phyloP scores from a whole-genome alignment of 2,329 filamentous ascomycete genomes.

The Aspergillus candidus region DNA sequence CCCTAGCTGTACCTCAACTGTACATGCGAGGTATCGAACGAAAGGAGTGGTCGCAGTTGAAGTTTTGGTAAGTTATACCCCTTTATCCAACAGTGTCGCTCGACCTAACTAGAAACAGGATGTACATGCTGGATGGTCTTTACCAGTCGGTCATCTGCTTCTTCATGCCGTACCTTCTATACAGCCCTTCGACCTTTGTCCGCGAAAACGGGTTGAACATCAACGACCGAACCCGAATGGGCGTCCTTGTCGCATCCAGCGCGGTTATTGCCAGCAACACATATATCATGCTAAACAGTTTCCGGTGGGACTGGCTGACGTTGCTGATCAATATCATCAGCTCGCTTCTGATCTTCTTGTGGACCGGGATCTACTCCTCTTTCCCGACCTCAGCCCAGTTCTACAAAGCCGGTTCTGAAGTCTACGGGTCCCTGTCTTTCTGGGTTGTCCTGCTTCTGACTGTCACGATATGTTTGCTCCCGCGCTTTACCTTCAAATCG shows the following conservation, averaged over 20 bases:
- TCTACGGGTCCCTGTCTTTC: slow-evolving; percentile 76
- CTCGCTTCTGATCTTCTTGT: slow-evolving; percentile 84
- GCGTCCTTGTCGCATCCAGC: slow-evolving; percentile 77
- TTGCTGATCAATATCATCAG: slow-evolving; percentile 74
- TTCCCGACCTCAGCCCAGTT: slow-evolving; percentile 56
- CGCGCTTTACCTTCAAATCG: slow-evolving; percentile 78
- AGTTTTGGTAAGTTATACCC: slow-evolving; percentile 73
- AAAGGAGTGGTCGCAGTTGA: slow-evolving; percentile 88
- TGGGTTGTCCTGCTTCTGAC: slow-evolving; percentile 80
- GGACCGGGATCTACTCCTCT: slow-evolving; percentile 82
- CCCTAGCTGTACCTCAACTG: slow-evolving; percentile 86
- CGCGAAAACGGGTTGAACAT: slow-evolving; percentile 67
- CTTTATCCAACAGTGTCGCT: background rate
- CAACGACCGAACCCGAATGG: slow-evolving; percentile 74
- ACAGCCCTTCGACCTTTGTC: slow-evolving; percentile 61
- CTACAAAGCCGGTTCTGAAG: slow-evolving; percentile 70
- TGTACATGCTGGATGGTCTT: slow-evolving; percentile 89
- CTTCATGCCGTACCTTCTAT: slow-evolving; percentile 83
- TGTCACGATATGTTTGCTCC: slow-evolving; percentile 74
- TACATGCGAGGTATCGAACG: slow-evolving; percentile 95
- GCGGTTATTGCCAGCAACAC: slow-evolving; percentile 84
- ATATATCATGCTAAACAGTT: slow-evolving; percentile 94
- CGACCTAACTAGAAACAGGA: slow-evolving; percentile 46
- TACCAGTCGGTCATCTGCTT: slow-evolving; percentile 94
- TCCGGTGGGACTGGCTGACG: slow-evolving; percentile 97